Percentiles rank a stretch among this genome's conserved stretches.
These are phyloP conservation scores for Russula earlei DNA, from an alignment of 768 basidiomycete genomes.

Conservation along the genomic window DNA sequence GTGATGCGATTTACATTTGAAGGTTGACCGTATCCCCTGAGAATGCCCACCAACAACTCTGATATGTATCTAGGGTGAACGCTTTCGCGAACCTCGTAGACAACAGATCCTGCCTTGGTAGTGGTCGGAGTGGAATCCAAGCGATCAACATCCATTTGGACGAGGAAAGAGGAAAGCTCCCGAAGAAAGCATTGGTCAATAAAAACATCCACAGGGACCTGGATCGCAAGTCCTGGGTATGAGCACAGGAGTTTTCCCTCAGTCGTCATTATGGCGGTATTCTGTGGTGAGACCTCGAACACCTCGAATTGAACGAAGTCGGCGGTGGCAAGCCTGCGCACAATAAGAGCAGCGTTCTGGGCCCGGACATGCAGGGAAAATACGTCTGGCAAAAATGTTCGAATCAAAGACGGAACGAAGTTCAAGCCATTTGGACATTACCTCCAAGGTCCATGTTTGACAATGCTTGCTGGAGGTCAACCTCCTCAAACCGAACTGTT, in stretches of 20 bases:
- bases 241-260: conserved; percentile 37
- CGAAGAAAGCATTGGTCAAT: conserved; percentile 26
- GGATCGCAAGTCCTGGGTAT: conserved; percentile 38
- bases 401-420: not conserved
- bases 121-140: conserved; percentile 30
- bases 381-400: conserved; percentile 26
- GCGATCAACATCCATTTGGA: conserved; percentile 28
- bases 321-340: not conserved
- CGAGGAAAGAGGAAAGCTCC: conserved; percentile 33
- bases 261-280: conserved; percentile 29
- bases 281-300: conserved; percentile 37
- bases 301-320: conserved; percentile 31
- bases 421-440: not conserved
- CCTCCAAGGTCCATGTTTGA: not conserved
- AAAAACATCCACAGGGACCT: conserved; percentile 26
- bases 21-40: conserved; percentile 31
- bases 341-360: conserved; percentile 42
- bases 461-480: not conserved
- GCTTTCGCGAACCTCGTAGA: conserved; percentile 32
- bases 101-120: conserved; percentile 25
- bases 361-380: conserved; percentile 32
- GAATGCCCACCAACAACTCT: conserved; percentile 39
- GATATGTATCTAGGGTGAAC: conserved; percentile 40
- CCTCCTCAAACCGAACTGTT: not conserved
- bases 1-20: conserved; percentile 24